Base-by-base conservation (phyloP, 2,329 filamentous ascomycete species). In the Zymoseptoria ardabiliae region DNA sequence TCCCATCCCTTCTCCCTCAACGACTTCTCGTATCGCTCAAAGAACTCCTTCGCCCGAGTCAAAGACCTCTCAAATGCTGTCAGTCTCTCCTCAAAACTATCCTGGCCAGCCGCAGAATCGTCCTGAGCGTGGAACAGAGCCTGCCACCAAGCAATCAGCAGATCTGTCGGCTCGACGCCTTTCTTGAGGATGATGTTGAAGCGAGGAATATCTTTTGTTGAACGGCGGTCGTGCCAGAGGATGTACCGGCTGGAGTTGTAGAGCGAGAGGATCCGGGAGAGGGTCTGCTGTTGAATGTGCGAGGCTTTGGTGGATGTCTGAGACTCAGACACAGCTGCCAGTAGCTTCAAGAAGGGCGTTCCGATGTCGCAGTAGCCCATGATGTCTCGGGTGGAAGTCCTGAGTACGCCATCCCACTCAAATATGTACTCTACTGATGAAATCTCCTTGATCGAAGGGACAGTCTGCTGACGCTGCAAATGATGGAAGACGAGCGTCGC, bases 401-500 rank as follows among this genome's bases (percentile, higher is more conserved):
- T 76, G n/a, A 97, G 74, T 21, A 91, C 83, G 19, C 80, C 83
- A 71, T 91, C 88, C 53, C 78, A 75, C 54, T 81, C 82, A 63
- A 87, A 86, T 58, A 87, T 81, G 17, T 76, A 74, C 71, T 87
- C 85, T 61, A 75, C 70, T 21, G 65, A 68, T 0, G 89, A 82
- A 1, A 91, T 85, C 64, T 91, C 78, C 7, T 78, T 74, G 0
- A 91, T 91, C 0, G 80, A 80, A 2, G 90, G 78, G 1, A 89
- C 74, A 17, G 11, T 45, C 10, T 69, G 73, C 22, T 69, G 73
- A 30, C 69, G 63, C 5, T 69, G 70, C 11, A 82, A 64, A 4
- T 87, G 71, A 49, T 83, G 81, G 67, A 92, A 86, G 1, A 96
- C 79, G 20, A 97, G 85, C 53, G 87, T 90, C 1, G 91, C 89